phyloP scores from a whole-genome alignment of 768 basidiomycete species.

The Pholiota conissans region DNA sequence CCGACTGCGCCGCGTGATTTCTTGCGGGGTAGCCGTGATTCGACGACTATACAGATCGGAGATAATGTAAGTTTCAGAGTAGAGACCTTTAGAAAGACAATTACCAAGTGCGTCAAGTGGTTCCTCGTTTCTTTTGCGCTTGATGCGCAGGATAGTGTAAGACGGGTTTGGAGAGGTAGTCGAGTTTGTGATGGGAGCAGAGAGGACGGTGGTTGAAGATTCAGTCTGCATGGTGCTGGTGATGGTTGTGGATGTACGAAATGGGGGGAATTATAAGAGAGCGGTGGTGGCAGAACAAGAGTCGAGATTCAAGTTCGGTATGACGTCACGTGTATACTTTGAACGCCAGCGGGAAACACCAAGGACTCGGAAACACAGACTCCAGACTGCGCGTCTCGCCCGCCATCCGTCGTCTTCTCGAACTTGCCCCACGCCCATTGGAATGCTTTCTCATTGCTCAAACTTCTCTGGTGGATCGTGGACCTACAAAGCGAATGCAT shows the following conservation, averaged over 20 bases:
- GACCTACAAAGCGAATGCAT: too few species aligned
- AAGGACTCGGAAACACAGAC: too few species aligned
- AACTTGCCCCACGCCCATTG: too few species aligned
- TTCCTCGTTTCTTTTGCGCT: conserved; percentile 80
- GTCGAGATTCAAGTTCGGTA: neutral
- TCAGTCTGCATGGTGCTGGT: neutral
- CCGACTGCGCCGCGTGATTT: conserved; percentile 56
- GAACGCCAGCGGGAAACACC: neutral
- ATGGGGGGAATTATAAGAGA: neutral
- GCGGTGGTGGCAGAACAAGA: neutral
- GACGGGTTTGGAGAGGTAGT: conserved; percentile 31
- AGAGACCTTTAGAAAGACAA: conserved; percentile 17
- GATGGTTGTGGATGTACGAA: too few species aligned
- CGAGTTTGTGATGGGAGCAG: neutral
- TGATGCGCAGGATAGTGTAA: conserved; percentile 78
- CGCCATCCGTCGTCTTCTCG: too few species aligned
- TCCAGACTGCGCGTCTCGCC: too few species aligned
- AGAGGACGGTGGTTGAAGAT: conserved; percentile 5
- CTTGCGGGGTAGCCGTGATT: conserved; percentile 60
- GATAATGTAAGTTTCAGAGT: neutral
- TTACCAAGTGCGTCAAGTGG: conserved; percentile 79
- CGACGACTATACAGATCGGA: conserved; percentile 49
- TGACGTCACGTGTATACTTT: conserved; percentile 21
- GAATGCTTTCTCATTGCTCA: too few species aligned
- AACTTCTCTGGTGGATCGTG: too few species aligned